Conservation (phyloP, 768 basidiomycete genomes). For the Lactifluus rugatus region DNA sequence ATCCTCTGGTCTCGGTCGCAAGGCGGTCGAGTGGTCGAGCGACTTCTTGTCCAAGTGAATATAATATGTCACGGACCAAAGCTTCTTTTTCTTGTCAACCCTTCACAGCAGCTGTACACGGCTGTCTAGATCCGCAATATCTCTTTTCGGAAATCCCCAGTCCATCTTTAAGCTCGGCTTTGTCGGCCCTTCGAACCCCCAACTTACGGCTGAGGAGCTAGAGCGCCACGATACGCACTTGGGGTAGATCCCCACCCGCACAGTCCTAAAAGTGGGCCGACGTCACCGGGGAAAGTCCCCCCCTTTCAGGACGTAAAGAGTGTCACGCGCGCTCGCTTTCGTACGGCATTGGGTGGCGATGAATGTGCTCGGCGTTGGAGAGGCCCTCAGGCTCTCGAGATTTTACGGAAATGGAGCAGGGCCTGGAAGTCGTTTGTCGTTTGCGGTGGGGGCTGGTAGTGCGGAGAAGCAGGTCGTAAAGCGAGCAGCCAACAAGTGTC, state of each 20-base stretch:
- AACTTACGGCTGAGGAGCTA: no score
- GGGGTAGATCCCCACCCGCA: constrained; percentile 52
- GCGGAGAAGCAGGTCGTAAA: constrained; percentile 42
- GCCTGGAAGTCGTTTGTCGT: constrained; percentile 50
- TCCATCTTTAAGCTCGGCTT: background rate
- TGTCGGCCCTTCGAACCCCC: no score
- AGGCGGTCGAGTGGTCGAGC: background rate
- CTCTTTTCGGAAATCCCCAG: background rate
- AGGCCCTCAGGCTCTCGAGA: constrained; percentile 38
- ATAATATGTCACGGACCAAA: background rate
- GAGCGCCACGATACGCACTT: background rate
- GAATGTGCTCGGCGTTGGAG: constrained; percentile 46
- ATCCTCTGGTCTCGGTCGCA: background rate
- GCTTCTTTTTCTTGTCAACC: constrained; percentile 1
- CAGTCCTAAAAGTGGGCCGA: constrained; percentile 48
- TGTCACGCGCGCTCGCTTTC: constrained; percentile 53
- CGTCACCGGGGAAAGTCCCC: constrained; percentile 46
- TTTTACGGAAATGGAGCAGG: constrained; percentile 45
- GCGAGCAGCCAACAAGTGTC: background rate
- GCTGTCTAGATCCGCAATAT: background rate
- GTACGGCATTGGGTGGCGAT: constrained; percentile 55
- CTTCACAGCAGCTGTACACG: background rate
- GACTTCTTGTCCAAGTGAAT: background rate
- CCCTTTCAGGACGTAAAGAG: constrained; percentile 45
- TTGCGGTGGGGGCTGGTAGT: constrained; percentile 54